A percentile compares a stretch with the other conserved stretches of the same genome.
These are phyloP conservation scores for Ustanciosporium gigantosporum DNA, from an alignment of 1,284 basidiomycete species.

Conservation along the genomic window DNA sequence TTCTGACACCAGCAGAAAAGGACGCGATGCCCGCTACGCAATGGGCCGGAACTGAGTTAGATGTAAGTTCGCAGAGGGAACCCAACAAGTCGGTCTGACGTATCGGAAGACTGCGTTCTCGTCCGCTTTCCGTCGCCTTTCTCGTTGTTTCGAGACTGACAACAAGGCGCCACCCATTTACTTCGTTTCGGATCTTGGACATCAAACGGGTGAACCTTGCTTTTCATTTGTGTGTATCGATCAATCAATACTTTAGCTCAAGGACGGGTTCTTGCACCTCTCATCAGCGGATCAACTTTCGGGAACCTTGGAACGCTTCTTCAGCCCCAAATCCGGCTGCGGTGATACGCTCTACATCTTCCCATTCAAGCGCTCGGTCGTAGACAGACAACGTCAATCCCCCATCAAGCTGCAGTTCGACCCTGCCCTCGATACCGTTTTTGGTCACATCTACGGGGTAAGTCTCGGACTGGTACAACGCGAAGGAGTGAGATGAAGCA, in stretches of 20 bases:
- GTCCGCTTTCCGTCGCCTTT: too few species aligned
- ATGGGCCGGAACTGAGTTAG: constrained; percentile 48
- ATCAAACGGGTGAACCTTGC: too few species aligned
- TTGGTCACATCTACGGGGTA: constrained; percentile 47
- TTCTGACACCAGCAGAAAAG: constrained; percentile 46
- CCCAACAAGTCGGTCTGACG: too few species aligned
- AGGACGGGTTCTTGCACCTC: constrained; percentile 54
- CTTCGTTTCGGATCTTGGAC: neutral
- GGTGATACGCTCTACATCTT: constrained; percentile 35
- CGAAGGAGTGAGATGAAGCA: neutral
- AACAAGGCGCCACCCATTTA: neutral
- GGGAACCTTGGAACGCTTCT: constrained; percentile 46
- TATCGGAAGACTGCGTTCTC: too few species aligned
- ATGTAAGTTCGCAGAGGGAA: too few species aligned
- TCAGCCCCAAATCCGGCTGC: constrained; percentile 28
- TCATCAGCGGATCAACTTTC: constrained; percentile 45
- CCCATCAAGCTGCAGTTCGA: constrained; percentile 44
- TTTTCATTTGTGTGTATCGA: neutral
- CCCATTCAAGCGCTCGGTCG: constrained; percentile 22
- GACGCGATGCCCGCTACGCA: constrained; percentile 18
- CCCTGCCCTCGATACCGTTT: constrained; percentile 35
- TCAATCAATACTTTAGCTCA: constrained; percentile 14
- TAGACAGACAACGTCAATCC: constrained; percentile 16
- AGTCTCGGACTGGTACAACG: constrained; percentile 1
- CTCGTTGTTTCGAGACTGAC: too few species aligned